These are phyloP conservation scores for Protea cynaroides DNA, from an alignment of 164 flowering plant species.

Conservation along the genomic window DNA sequence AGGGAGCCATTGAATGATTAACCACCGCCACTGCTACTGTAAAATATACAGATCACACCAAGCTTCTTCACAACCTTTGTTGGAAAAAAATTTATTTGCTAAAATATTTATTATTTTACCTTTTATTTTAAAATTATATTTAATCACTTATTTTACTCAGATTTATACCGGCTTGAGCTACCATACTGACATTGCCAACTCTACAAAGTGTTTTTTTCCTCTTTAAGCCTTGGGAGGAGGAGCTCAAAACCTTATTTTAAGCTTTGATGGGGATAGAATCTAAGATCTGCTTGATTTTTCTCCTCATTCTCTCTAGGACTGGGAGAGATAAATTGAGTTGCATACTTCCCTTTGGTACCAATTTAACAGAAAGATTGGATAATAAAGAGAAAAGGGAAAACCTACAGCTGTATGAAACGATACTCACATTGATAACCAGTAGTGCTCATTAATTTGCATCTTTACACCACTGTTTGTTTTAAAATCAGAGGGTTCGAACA, in stretches of 20 bases:
- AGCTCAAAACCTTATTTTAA: constrained; percentile 21
- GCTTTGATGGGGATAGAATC: constrained; percentile 27
- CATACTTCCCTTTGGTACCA: too few species aligned
- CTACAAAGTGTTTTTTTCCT: constrained; percentile 13
- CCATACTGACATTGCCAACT: constrained; percentile 53
- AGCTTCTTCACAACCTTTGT: constrained; percentile 5
- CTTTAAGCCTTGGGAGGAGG: constrained; percentile 23
- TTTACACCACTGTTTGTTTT: too few species aligned
- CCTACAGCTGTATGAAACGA: too few species aligned
- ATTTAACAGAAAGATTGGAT: too few species aligned
- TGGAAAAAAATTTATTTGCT: not conserved
- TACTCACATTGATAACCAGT: too few species aligned
- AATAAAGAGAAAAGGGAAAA: too few species aligned
- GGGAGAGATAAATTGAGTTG: not conserved
- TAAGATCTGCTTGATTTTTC: constrained; percentile 13
- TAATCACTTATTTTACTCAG: constrained; percentile 3
- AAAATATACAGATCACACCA: constrained; percentile 12
- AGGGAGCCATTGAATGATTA: constrained; percentile 80
- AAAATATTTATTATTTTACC: not conserved
- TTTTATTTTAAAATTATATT: not conserved
- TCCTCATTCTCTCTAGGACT: not conserved
- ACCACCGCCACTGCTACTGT: constrained; percentile 80
- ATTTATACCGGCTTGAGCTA: constrained; percentile 26
- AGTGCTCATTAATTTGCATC: too few species aligned
- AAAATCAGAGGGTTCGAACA: too few species aligned